Evolutionary conservation across 306 rosid genomes (phyloP).

Genomic region (Boehmeria nivea): DNA sequence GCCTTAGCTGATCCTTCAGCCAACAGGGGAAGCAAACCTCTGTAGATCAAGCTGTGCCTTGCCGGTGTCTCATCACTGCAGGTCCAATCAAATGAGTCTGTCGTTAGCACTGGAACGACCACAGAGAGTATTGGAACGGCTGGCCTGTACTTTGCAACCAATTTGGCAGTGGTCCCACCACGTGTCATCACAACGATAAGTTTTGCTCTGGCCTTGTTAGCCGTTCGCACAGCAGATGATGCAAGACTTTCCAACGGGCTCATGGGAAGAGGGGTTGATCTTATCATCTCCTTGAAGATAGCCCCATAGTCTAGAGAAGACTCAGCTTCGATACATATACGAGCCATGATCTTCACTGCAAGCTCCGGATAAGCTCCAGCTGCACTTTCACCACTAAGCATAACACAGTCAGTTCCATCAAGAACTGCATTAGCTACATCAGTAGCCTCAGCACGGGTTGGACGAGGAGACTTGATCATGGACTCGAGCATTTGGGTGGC

Average conservation of each 20-base stretch:
- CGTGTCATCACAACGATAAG: constrained; percentile 89
- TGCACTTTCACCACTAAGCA: constrained; percentile 99
- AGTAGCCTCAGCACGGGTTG: constrained; percentile 95
- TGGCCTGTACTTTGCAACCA: constrained; percentile 91
- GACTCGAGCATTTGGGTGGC: constrained; percentile 99
- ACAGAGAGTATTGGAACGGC: constrained; percentile 92
- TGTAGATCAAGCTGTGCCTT: constrained; percentile 85
- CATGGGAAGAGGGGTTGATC: constrained; percentile 92
- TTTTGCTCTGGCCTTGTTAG: constrained; percentile 83
- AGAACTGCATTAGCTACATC: constrained; percentile 95
- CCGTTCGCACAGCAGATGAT: constrained; percentile 89
- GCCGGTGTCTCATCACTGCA: constrained; percentile 92
- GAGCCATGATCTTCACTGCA: constrained; percentile 90
- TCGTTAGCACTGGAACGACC: constrained; percentile 87
- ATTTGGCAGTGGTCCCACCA: constrained; percentile 82
- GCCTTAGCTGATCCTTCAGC: constrained; percentile 97
- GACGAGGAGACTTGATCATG: constrained; percentile 95
- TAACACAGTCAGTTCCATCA: constrained; percentile 94
- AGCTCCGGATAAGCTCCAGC: constrained; percentile 93
- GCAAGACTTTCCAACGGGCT: constrained; percentile 98
- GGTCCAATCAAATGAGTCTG: constrained; percentile 86
- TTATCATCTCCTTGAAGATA: constrained; percentile 92
- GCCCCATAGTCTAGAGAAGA: constrained; percentile 87
- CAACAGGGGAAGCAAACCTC: constrained; percentile 85
- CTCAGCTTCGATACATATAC: constrained; percentile 88